Conservation (phyloP, 495 filamentous ascomycete species). For the Aspergillus sclerotiicarbonarius region DNA sequence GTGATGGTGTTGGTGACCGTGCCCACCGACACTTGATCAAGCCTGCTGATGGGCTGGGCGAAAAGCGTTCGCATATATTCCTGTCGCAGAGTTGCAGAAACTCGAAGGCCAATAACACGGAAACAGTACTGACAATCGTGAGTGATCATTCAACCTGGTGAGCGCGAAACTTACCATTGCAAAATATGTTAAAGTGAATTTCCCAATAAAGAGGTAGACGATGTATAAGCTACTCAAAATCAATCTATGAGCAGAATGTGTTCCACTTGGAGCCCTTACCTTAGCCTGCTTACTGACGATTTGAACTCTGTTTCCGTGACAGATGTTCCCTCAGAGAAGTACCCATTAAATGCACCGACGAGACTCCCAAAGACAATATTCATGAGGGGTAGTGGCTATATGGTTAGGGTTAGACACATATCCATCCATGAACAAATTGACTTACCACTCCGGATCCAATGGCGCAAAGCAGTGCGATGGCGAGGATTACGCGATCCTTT, state of each 20-base stretch:
- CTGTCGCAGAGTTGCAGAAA: conserved; percentile 30
- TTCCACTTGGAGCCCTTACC: conserved; percentile 18
- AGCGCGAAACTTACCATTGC: conserved; percentile 22
- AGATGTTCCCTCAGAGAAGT: conserved; percentile 23
- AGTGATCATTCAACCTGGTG: not conserved
- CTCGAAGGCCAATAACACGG: conserved; percentile 46
- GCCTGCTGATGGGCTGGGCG: conserved; percentile 28
- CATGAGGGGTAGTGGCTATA: conserved; percentile 46
- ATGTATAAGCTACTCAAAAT: conserved; percentile 31
- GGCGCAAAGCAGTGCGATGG: conserved; percentile 44
- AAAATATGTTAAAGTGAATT: conserved; percentile 35
- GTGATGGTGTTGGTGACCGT: conserved; percentile 58
- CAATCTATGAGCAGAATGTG: too few relatives aligned
- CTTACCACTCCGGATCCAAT: conserved; percentile 64
- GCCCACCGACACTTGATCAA: conserved; percentile 34
- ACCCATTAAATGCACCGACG: conserved; percentile 35
- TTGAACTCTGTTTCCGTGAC: conserved; percentile 30
- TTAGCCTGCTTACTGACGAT: conserved; percentile 24
- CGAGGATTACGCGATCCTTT: conserved; percentile 3
- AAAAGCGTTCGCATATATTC: conserved; percentile 35
- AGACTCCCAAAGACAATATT: conserved; percentile 46
- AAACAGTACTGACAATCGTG: conserved; percentile 43
- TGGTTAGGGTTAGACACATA: not conserved
- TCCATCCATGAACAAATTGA: not conserved
- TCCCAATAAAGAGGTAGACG: conserved; percentile 41